phyloP scores from a whole-genome alignment of 352 stramenopile species.

The Globisporangium nunn region DNA sequence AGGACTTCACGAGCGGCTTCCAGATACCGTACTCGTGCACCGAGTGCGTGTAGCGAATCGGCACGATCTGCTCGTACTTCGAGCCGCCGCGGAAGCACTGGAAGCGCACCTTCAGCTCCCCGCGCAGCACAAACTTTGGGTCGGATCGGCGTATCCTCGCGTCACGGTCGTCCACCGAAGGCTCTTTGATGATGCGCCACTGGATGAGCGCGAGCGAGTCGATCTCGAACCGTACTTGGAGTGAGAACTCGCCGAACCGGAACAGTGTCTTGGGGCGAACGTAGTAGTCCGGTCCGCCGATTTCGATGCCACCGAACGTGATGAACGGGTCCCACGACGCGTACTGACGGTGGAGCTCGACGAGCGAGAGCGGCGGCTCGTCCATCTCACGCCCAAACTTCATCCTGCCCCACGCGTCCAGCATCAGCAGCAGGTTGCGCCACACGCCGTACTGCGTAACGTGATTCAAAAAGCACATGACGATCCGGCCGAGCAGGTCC shows the following conservation, averaged over 20 bases:
- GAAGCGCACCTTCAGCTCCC: slow-evolving; percentile 10
- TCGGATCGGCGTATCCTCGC: background rate
- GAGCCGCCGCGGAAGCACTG: slow-evolving; percentile 1
- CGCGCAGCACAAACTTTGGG: slow-evolving; percentile 12
- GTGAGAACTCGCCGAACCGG: slow-evolving; percentile 17
- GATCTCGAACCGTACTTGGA: slow-evolving; percentile 26
- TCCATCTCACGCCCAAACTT: slow-evolving; percentile 1
- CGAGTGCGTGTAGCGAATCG: slow-evolving; percentile 11
- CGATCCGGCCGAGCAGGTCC: slow-evolving; percentile 24
- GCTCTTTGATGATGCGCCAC: slow-evolving; percentile 25
- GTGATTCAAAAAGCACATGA: slow-evolving; percentile 38
- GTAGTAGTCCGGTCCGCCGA: slow-evolving; percentile 12
- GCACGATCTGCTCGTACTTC: slow-evolving; percentile 9
- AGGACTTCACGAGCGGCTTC: slow-evolving; percentile 12
- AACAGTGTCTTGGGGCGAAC: slow-evolving; percentile 25
- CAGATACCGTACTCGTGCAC: slow-evolving; percentile 6
- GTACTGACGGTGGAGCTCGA: slow-evolving; percentile 38
- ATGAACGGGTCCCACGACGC: slow-evolving; percentile 28
- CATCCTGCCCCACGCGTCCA: slow-evolving; percentile 32
- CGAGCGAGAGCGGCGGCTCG: slow-evolving; percentile 26
- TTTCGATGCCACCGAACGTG: slow-evolving; percentile 2
- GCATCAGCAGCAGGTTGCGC: slow-evolving; percentile 27
- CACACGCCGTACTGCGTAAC: slow-evolving; percentile 38
- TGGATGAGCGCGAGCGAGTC: slow-evolving; percentile 20
- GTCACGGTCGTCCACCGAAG: background rate